Conservation (phyloP, 169 alveolate genomes). For the Theileria parva region DNA sequence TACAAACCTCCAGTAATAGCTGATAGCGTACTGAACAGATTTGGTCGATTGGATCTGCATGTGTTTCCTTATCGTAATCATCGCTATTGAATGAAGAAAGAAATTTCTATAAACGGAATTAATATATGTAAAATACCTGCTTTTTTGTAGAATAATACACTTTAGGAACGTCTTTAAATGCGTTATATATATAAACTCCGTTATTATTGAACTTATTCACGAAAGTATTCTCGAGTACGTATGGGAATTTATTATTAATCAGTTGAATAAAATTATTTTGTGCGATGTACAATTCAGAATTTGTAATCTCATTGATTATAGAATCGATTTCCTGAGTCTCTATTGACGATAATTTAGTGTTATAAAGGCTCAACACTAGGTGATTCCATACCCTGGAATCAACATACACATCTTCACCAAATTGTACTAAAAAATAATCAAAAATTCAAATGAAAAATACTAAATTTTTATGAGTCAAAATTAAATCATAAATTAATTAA, state of each 20-base stretch:
- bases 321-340: neutral
- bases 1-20: constrained; percentile 49
- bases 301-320: neutral
- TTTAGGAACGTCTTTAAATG: constrained; percentile 54
- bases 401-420: constrained; percentile 8
- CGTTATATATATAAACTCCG: constrained; percentile 63
- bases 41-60: constrained; percentile 31
- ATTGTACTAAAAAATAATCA: constrained; percentile 11
- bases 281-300: neutral
- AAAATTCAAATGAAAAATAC: neutral
- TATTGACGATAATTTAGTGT: neutral
- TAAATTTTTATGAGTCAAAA: too few species aligned
- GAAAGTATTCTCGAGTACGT: neutral
- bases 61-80: constrained; percentile 13
- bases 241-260: constrained; percentile 13
- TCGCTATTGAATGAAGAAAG: neutral
- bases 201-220: constrained; percentile 31
- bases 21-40: constrained; percentile 65
- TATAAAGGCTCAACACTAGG: constrained; percentile 1
- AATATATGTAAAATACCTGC: constrained; percentile 34
- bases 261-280: constrained; percentile 8
- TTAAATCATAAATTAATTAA: neutral
- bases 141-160: constrained; percentile 40
- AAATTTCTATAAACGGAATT: constrained; percentile 59
- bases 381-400: constrained; percentile 30